Conservation (phyloP, 2,329 filamentous ascomycete genomes). For the Apiospora saccharicola region DNA sequence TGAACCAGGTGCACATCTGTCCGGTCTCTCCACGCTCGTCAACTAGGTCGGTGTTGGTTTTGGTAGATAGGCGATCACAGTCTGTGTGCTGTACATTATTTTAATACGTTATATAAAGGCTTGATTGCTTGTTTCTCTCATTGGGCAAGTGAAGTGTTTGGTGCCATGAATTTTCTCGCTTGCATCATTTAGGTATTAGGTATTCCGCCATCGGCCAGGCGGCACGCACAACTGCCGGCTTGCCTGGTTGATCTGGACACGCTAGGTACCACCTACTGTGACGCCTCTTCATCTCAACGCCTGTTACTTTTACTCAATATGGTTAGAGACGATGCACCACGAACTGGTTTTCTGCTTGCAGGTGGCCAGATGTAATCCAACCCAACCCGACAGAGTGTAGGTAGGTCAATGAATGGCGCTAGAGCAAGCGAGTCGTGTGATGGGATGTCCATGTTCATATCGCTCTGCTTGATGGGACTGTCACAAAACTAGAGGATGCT, state of each 20-base stretch:
- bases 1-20: slow-evolving; percentile 18
- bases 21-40: not conserved
- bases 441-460: not conserved
- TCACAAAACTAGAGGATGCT: not conserved
- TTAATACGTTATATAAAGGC: too few relatives aligned
- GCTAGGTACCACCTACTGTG: not conserved
- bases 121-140: too few relatives aligned
- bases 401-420: not conserved
- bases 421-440: slow-evolving; percentile 3
- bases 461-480: not conserved
- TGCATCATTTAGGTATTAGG: not conserved
- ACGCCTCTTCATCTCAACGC: slow-evolving; percentile 3
- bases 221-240: slow-evolving; percentile 5
- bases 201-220: not conserved
- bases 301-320: not conserved
- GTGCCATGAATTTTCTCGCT: not conserved
- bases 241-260: not conserved
- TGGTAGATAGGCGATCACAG: too few relatives aligned
- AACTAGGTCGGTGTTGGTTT: not conserved
- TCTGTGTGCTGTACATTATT: too few relatives aligned
- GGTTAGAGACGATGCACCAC: slow-evolving; percentile 5
- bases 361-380: not conserved
- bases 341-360: slow-evolving; percentile 6
- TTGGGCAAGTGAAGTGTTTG: too few relatives aligned
- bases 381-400: not conserved